A percentile compares a stretch with the other conserved stretches of the same genome.
Evolutionary conservation across 31 red algal genomes (phyloP).

Genomic region (Endocladia muricata): DNA sequence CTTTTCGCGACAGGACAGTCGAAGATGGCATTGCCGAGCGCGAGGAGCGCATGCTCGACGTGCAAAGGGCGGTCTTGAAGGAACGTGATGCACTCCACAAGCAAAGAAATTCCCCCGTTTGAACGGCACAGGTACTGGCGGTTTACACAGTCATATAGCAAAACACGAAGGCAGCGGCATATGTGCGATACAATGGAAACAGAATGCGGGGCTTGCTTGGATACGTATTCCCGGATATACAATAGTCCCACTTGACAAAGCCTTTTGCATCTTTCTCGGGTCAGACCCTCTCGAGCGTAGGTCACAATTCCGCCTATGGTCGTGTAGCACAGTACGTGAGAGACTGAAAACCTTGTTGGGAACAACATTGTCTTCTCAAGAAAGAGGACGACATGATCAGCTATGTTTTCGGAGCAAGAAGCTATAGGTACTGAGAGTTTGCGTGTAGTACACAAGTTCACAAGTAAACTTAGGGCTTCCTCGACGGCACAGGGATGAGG

Average conservation of each 20-base stretch:
- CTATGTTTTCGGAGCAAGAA: background rate
- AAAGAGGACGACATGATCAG: background rate
- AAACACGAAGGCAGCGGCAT: constrained; percentile 14
- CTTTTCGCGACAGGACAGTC: constrained; percentile 15
- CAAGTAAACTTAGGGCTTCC: constrained; percentile 20
- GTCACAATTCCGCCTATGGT: background rate
- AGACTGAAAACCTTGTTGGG: background rate
- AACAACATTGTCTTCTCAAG: background rate
- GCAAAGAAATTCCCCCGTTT: background rate
- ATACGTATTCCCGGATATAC: constrained; percentile 13
- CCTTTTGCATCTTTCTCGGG: background rate
- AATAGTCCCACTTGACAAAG: background rate
- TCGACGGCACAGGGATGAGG: background rate
- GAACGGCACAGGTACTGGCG: background rate
- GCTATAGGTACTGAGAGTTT: no score
- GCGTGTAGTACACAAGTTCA: background rate
- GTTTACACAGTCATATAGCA: constrained; percentile 11
- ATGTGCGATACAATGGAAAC: constrained; percentile 2
- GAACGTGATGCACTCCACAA: constrained; percentile 14
- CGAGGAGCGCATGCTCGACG: constrained; percentile 39
- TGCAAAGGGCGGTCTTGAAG: constrained; percentile 23
- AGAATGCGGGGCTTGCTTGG: background rate
- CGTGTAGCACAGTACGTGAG: background rate
- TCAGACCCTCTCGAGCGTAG: background rate
- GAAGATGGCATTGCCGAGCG: constrained; percentile 48